Base-by-base conservation (phyloP, 306 rosid species). In the Astragalus membranaceus region DNA sequence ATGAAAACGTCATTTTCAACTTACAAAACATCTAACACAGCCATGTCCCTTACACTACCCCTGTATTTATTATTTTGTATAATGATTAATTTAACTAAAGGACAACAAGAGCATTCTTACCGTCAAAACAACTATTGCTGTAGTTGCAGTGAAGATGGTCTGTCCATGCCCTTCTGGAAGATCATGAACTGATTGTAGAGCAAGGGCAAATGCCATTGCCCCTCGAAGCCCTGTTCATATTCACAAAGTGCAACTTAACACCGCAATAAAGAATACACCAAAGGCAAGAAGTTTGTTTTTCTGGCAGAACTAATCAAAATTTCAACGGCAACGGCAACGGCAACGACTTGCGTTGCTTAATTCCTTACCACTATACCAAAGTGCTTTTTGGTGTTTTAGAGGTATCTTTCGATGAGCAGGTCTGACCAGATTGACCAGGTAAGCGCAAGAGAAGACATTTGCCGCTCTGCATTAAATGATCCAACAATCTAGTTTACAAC, bases 141-240 rank as follows among this genome's bases (percentile, higher is more conserved):
- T 94, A 71, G 99, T 94, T 70, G 99, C 99, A 12, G 99, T 88
- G 84, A 94, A 88, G 73, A 94, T 88, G 30, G 97, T 94, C 88
- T 94, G 99, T 23, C 99, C 99, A 43, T 94, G 99, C 74, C 99
- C 99, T 53, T 94, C 96, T 57, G 97, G 99, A 85, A 94, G 99
- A 81, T 94, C 97, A 51, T 94, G 99, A 82, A 91, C 78, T 54
- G 99, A 91, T 86, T 94, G 99, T 83, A 94, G 78, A 70, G 99
- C 97, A 54, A 94, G 92, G 41, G 99, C 99, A 87, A 94, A 94
- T 16, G 99, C 99, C 99, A 94, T 94, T 63, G 99, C 99, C 67
- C 99, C 99, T 75, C 99, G 89, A 73, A 94, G 99, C 69, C 99
- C 99, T 94, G 67, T 29, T 67, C 69, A 73, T 51, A 43, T 61